Evolutionary conservation across 2,329 filamentous ascomycete species (phyloP).

Genomic region (Colletotrichum viniferum): DNA sequence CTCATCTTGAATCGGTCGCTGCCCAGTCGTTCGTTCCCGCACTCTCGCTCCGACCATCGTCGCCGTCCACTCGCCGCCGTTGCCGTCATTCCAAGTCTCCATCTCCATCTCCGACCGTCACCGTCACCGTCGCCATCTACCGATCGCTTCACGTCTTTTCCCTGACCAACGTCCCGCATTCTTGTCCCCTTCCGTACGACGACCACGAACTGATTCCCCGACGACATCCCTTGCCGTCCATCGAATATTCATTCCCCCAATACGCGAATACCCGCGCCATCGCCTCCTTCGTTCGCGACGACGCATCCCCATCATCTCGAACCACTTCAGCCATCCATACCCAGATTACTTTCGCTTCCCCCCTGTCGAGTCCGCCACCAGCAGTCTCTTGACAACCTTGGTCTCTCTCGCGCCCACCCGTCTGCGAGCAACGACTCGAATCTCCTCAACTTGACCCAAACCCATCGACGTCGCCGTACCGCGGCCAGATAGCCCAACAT

Average conservation of each 20-base stretch:
- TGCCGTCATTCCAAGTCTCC: neutral
- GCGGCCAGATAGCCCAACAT: slow-evolving; percentile 38
- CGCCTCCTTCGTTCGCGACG: neutral
- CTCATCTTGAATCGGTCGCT: neutral
- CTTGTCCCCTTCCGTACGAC: neutral
- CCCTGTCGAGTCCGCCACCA: neutral
- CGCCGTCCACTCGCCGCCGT: neutral
- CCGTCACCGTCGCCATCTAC: neutral
- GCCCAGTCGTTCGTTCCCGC: slow-evolving; percentile 15
- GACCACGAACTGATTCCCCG: neutral
- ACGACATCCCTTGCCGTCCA: neutral
- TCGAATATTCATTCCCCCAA: neutral
- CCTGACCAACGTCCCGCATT: neutral
- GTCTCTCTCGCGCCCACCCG: neutral
- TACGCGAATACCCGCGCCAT: neutral
- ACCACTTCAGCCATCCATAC: neutral
- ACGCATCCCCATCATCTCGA: neutral
- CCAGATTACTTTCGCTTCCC: neutral
- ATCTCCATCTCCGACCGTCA: neutral
- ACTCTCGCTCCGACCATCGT: slow-evolving; percentile 17
- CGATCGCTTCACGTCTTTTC: neutral
- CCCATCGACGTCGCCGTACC: neutral
- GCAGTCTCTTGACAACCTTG: neutral
- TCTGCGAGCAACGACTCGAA: neutral
- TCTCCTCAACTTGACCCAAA: neutral